phyloP scores from a whole-genome alignment of 805 yeast genomes.

The Candida germanica region DNA sequence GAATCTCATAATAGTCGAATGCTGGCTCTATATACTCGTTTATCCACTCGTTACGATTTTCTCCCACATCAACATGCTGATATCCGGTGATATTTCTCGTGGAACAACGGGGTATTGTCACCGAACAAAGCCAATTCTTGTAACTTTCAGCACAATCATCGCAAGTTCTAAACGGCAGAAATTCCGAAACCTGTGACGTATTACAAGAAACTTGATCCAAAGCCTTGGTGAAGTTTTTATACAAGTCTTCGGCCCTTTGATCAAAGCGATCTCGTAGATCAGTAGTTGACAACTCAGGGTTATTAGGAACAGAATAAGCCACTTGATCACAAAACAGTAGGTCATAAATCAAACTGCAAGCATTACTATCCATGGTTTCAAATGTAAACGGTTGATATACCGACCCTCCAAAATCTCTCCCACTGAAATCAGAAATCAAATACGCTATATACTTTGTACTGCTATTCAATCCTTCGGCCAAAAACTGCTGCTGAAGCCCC shows the following conservation, averaged over 20 bases:
- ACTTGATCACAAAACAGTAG: constrained; percentile 76
- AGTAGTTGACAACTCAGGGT: constrained; percentile 12
- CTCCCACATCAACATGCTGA: constrained; percentile 41
- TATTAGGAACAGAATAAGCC: constrained; percentile 81
- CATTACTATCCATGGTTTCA: constrained; percentile 47
- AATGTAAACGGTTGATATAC: constrained; percentile 57
- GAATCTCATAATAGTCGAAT: constrained; percentile 66
- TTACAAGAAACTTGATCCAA: constrained; percentile 77
- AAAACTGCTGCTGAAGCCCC: constrained; percentile 58
- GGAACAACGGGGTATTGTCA: constrained; percentile 83
- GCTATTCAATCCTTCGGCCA: constrained; percentile 55
- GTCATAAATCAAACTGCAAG: constrained; percentile 73
- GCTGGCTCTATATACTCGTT: constrained; percentile 51
- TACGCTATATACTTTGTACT: constrained; percentile 65
- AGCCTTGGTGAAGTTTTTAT: constrained; percentile 68
- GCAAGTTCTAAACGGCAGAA: constrained; percentile 74
- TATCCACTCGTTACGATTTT: constrained; percentile 61
- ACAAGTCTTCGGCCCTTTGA: constrained; percentile 51
- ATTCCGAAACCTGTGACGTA: constrained; percentile 58
- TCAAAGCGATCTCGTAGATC: constrained; percentile 52
- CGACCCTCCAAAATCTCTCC: constrained; percentile 55
- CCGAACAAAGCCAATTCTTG: constrained; percentile 85
- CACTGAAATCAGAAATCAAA: constrained; percentile 49
- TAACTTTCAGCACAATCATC: constrained; percentile 68
- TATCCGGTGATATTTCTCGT: constrained; percentile 46